Percentiles rank a stretch among this genome's conserved stretches.
Conservation (phyloP, 192 early-diverging fungal species). For the Linnemannia hyalina region DNA sequence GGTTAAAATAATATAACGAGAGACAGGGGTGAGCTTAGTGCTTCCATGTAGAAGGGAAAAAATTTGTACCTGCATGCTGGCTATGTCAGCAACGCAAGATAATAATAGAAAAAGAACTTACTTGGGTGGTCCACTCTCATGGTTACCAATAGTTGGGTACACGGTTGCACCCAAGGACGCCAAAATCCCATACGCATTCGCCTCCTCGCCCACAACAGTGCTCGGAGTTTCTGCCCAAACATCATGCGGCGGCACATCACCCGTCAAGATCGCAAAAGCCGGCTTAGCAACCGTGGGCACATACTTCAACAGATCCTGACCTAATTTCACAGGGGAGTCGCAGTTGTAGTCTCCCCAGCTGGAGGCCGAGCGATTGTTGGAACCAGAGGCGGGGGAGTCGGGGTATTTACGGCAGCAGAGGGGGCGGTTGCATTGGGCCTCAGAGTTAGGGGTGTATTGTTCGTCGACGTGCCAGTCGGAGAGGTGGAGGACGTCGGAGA, state of each 20-base stretch:
- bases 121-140: slow-evolving; percentile 65
- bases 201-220: slow-evolving; percentile 5
- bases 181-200: slow-evolving; percentile 1
- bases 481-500: slow-evolving; percentile 61
- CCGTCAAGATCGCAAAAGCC: slow-evolving; percentile 6
- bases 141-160: slow-evolving; percentile 66
- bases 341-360: slow-evolving; percentile 54
- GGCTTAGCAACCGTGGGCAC: background rate
- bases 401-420: slow-evolving; percentile 16
- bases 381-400: background rate
- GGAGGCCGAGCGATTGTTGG: slow-evolving; percentile 18
- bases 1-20: background rate
- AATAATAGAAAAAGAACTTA: slow-evolving; percentile 16
- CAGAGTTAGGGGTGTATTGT: background rate
- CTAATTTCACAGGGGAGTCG: slow-evolving; percentile 12
- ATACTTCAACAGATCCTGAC: slow-evolving; percentile 5
- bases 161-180: slow-evolving; percentile 9
- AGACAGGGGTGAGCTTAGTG: background rate
- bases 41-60: background rate
- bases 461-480: slow-evolving; percentile 50
- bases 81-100: background rate
- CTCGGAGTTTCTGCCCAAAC: slow-evolving; percentile 19
- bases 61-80: background rate
- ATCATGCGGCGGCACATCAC: slow-evolving; percentile 31
- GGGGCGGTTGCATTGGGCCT: slow-evolving; percentile 8